Evolutionary conservation across 805 yeast genomes (phyloP), one percentile per base, ranked within the genome.

Genomic region (Starmerella vitae): DNA sequence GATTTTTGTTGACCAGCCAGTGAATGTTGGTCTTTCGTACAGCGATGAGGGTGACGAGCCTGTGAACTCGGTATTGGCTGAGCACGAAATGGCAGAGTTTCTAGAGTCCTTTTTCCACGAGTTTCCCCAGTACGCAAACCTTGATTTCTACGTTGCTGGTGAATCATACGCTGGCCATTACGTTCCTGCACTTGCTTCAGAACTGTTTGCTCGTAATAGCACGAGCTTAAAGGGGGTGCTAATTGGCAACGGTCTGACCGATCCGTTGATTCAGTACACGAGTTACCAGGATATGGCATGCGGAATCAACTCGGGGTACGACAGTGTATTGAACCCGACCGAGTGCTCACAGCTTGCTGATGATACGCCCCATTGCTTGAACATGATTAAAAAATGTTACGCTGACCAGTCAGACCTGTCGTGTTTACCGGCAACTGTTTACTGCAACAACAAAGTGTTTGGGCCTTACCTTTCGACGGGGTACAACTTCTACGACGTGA

Each of bases 141-240:
- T 18, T 26, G 36, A 32, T 21, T 82, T 85, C 75, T 94, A 84
- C 61, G 79, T 85, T 57, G 80, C 95, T 36, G 96, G 96, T 52
- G 95, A 85, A 61, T 80, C 93, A 9, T 85, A 86, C 57, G 95
- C 91, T 21, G 96, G 96, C 39, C 94, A 84, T 61, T 86, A 88
- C 64, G 79, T 88, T 47, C 98, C 98, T 17, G 82, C 72, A 13
- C 80, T 74, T 51, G 78, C 76, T 32, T 65, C 69, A 33, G 76
- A 71, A 54, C 71, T 74, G 41, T 45, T 63, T 62, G 94, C 70
- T 53, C 66, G 78, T 44, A 61, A 68, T 22, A 5, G 21, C 21
- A 77, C 79, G 59, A 72, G 84, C 57, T 67, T 85, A 52, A 65
- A 81, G 19, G 80, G 94, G 5, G 79, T 86, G 24, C 58, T 86